Base-by-base conservation (phyloP, 768 basidiomycete species). In the Atractiella rhizophila region DNA sequence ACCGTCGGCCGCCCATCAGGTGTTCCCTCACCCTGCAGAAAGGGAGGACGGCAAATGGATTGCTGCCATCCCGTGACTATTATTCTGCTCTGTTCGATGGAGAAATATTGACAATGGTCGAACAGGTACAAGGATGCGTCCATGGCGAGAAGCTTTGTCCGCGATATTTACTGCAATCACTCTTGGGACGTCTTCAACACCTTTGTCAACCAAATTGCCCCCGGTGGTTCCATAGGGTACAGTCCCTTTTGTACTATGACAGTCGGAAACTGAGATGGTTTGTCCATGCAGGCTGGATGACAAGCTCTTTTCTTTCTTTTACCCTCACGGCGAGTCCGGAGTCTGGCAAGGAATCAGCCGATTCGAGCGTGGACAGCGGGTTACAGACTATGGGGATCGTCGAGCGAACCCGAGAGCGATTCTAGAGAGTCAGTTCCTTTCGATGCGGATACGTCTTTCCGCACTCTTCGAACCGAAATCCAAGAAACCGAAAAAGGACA, bases 301-400 rank as follows among this genome's bases (percentile, higher is more conserved):
- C 24, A 49, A 49, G 40, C 20, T 31, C 26, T 49, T 37, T 33
- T 28, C 42, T 13, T 33, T 43, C 42, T 49, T 49, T 43, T 46
- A 41, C 42, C 44, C 44, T 13, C 48, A 46, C 27, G 44, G 48
- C 33, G 44, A 43, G 31, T 35, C 34, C 11, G 39, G 33, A 0
- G 16, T 29, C 27, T 30, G 33, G 12, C 44, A 43, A 24, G 48
- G 42, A 1, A 34, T 49, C 28, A 11, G 45, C 9, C 41, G 48
- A 18, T 43, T 49, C 35, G 32, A 40, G n/a, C 11, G n/a, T 1
- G 48, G 48, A 5, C 39, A 30, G 1, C 20, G 35, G n/a, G 44
- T 49, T 5, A 9, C 25, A 3, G 48, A 49, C 18, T 40, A 43
- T 18, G 21, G 35, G 5, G 48, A 49, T 28, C 31, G 48, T n/a